These are phyloP conservation scores for Handroanthus guayacan DNA, from an alignment of 257 asterid genomes.

Conservation along the genomic window DNA sequence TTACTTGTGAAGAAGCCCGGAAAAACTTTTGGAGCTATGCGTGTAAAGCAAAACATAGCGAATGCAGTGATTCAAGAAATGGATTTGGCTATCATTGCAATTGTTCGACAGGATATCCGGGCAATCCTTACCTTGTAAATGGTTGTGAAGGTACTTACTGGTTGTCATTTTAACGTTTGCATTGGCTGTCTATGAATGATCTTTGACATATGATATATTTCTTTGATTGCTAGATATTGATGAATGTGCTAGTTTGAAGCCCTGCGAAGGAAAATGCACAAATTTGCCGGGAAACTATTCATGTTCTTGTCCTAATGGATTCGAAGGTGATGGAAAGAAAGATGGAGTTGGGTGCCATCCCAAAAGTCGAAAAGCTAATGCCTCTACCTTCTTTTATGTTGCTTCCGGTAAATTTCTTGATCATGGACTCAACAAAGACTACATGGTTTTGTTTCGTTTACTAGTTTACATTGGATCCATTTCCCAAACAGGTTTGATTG, in stretches of 20 bases:
- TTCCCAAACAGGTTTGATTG: constrained; percentile 34
- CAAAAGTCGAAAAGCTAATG: neutral
- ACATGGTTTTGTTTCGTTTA: neutral
- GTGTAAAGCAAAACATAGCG: constrained; percentile 37
- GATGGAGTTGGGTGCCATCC: constrained; percentile 32
- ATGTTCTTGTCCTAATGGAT: constrained; percentile 42
- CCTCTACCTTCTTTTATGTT: constrained; percentile 16
- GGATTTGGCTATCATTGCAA: constrained; percentile 40
- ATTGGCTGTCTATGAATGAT: neutral
- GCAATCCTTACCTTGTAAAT: constrained; percentile 46
- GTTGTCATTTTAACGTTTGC: neutral
- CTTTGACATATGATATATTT: neutral
- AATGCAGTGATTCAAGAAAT: constrained; percentile 33
- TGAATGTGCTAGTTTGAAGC: constrained; percentile 33
- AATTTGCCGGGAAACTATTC: constrained; percentile 23
- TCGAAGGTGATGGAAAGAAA: constrained; percentile 34
- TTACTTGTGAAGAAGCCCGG: constrained; percentile 33
- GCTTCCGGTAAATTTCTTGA: constrained; percentile 32
- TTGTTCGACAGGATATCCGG: constrained; percentile 40
- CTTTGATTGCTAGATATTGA: constrained; percentile 38
- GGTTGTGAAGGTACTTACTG: constrained; percentile 46
- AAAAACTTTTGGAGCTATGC: constrained; percentile 28
- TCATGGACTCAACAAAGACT: neutral
- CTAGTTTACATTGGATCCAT: neutral
- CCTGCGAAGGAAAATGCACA: constrained; percentile 32